These are phyloP conservation scores for Chlorella sp. DNA, from an alignment of 139 green algal genomes.

Conservation along the genomic window DNA sequence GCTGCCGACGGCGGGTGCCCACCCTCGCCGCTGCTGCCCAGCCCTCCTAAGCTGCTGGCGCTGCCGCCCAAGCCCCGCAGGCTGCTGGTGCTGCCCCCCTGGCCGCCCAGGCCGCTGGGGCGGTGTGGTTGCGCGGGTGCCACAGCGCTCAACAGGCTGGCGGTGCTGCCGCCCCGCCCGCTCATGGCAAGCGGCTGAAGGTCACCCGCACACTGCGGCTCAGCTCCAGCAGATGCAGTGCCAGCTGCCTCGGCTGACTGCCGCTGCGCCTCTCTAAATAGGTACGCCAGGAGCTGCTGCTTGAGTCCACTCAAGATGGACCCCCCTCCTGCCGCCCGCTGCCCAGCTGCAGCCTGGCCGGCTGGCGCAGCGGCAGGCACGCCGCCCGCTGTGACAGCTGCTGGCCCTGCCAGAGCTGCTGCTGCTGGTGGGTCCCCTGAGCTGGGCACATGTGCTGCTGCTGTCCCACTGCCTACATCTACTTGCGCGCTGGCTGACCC, in stretches of 20 bases:
- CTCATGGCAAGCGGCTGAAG: background rate
- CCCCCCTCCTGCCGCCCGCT: no score
- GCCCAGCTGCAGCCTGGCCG: background rate
- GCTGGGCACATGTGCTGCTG: background rate
- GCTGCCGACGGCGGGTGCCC: background rate
- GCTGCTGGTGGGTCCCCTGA: background rate
- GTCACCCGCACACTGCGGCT: background rate
- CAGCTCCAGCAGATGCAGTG: background rate
- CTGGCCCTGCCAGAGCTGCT: background rate
- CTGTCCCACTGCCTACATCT: background rate
- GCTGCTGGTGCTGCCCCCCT: background rate
- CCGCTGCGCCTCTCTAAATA: constrained; percentile 30
- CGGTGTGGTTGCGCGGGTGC: background rate
- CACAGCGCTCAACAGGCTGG: constrained; percentile 2
- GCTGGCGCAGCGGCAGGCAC: background rate
- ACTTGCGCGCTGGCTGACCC: background rate
- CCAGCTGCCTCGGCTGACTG: background rate
- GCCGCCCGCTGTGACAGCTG: background rate
- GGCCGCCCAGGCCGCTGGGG: background rate
- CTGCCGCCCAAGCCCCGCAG: background rate
- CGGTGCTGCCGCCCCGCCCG: constrained; percentile 7
- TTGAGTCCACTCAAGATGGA: constrained; percentile 28
- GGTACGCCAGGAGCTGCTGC: constrained; percentile 41
- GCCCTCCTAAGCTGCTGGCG: background rate
- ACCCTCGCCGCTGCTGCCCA: background rate